A percentile compares a stretch with the other conserved stretches of the same genome.
These are phyloP conservation scores for Scytalidium sp. DNA, from an alignment of 2,329 filamentous ascomycete genomes.

Conservation along the genomic window DNA sequence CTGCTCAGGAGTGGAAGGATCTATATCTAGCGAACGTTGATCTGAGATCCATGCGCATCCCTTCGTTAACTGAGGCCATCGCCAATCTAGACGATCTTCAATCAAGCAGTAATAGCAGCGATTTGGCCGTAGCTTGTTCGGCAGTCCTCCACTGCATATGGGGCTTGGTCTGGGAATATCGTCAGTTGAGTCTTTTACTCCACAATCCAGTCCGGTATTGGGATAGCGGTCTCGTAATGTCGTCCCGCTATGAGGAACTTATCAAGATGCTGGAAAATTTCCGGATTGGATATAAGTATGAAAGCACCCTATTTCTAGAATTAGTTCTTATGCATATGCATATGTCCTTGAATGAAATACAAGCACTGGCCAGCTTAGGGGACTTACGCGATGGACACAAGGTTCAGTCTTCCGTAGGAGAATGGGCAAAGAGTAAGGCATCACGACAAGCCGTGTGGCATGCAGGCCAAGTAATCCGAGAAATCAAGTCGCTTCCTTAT, in stretches of 20 bases:
- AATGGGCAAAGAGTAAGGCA: constrained; percentile 54
- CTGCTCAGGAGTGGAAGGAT: constrained; percentile 62
- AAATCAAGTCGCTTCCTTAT: constrained; percentile 49
- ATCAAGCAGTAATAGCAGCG: constrained; percentile 50
- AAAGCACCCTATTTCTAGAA: constrained; percentile 6
- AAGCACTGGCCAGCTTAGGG: constrained; percentile 66
- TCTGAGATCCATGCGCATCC: constrained; percentile 5
- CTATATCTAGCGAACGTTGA: constrained; percentile 42
- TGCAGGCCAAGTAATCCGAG: constrained; percentile 63
- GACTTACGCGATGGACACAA: constrained; percentile 62
- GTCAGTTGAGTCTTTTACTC: constrained; percentile 46
- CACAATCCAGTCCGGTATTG: constrained; percentile 7
- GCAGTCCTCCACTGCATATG: constrained; percentile 65
- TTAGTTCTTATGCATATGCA: constrained; percentile 63
- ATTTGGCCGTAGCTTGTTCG: too few species aligned
- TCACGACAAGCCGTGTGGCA: constrained; percentile 63
- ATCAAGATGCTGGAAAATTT: constrained; percentile 36
- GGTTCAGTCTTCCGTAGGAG: constrained; percentile 54
- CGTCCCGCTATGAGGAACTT: constrained; percentile 60
- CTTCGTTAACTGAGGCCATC: constrained; percentile 9
- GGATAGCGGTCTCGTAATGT: constrained; percentile 43
- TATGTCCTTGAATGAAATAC: constrained; percentile 62
- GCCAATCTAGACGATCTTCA: constrained; percentile 50
- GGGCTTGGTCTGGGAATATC: constrained; percentile 64
- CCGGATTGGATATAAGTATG: background rate